A percentile compares a stretch with the other conserved stretches of the same genome.
Evolutionary conservation across 2,329 filamentous ascomycete species (phyloP).

Genomic region (Coniochaeta prunicola): DNA sequence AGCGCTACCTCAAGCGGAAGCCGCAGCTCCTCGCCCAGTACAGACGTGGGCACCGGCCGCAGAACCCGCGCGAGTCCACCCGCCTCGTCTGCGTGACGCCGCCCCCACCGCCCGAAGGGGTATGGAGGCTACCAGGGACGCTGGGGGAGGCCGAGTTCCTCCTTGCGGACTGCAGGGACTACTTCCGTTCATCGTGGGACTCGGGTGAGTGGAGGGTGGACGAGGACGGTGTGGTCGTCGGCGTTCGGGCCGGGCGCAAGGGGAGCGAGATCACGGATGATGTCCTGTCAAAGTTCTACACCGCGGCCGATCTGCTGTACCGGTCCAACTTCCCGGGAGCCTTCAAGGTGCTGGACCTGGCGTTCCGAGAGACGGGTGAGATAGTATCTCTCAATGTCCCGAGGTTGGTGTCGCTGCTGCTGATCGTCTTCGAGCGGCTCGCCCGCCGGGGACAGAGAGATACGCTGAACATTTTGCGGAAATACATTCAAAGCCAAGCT

Average conservation of each 20-base stretch:
- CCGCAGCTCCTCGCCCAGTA: conserved; percentile 23
- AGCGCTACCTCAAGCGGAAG: conserved; percentile 31
- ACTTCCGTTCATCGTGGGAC: conserved; percentile 2
- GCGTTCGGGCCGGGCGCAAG: neutral
- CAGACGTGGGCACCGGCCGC: neutral
- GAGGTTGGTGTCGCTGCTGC: neutral
- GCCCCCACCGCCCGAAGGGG: neutral
- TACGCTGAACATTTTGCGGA: conserved; percentile 4
- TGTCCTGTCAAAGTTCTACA: conserved; percentile 4
- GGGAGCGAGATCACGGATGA: neutral
- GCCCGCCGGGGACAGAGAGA: conserved; percentile 2
- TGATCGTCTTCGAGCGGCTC: conserved; percentile 1
- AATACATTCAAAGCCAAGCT: conserved; percentile 4
- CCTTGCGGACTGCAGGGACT: conserved; percentile 4
- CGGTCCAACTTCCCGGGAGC: conserved; percentile 4
- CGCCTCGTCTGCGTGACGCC: conserved; percentile 1
- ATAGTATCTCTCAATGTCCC: conserved; percentile 2
- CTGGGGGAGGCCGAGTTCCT: conserved; percentile 1
- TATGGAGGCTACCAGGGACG: neutral
- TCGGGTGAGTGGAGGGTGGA: conserved; percentile 1
- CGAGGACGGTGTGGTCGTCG: neutral
- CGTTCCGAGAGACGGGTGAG: conserved; percentile 2
- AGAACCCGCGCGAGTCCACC: neutral
- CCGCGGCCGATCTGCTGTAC: conserved; percentile 3
- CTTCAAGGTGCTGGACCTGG: conserved; percentile 5